phyloP scores from a whole-genome alignment of 257 asterid genomes.

The Asclepias syriaca region DNA sequence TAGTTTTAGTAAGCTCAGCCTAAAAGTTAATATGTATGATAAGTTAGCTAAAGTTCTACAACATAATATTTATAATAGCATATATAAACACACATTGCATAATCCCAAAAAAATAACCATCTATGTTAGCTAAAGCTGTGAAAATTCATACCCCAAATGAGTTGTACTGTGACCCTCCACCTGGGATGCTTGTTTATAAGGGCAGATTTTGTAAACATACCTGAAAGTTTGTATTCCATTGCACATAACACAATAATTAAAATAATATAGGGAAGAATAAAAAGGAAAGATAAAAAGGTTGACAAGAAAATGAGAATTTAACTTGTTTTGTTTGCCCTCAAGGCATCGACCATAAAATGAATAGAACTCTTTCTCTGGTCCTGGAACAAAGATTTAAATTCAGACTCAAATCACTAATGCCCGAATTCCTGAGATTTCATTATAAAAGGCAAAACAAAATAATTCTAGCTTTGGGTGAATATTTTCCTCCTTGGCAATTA shows the following conservation, averaged over 20 bases:
- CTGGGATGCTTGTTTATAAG: conserved; percentile 89
- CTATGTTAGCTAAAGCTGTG: not conserved
- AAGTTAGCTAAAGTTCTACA: not conserved
- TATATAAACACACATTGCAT: not conserved
- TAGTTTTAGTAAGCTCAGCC: not conserved
- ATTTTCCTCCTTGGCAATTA: not conserved
- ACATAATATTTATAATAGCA: not conserved
- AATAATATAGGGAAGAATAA: conserved; percentile 12
- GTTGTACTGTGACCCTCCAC: conserved; percentile 90
- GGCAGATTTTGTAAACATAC: conserved; percentile 87
- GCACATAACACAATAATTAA: conserved; percentile 17
- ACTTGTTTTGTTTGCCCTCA: conserved; percentile 94
- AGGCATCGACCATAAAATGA: conserved; percentile 91
- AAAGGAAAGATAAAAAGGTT: conserved; percentile 6
- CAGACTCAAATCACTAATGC: conserved; percentile 19
- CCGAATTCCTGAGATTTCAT: conserved; percentile 1
- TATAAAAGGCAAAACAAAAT: not conserved
- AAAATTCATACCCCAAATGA: conserved; percentile 78
- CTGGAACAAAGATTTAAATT: conserved; percentile 42
- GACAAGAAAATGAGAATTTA: conserved; percentile 19
- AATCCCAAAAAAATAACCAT: not conserved
- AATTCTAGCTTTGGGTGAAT: not conserved
- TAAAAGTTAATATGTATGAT: not conserved
- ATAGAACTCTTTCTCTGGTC: conserved; percentile 87
- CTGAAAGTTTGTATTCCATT: conserved; percentile 36